A percentile compares a stretch with the other conserved stretches of the same genome.
Evolutionary conservation across 2,329 filamentous ascomycete species (phyloP).

Genomic region (Sporothrix sp.): DNA sequence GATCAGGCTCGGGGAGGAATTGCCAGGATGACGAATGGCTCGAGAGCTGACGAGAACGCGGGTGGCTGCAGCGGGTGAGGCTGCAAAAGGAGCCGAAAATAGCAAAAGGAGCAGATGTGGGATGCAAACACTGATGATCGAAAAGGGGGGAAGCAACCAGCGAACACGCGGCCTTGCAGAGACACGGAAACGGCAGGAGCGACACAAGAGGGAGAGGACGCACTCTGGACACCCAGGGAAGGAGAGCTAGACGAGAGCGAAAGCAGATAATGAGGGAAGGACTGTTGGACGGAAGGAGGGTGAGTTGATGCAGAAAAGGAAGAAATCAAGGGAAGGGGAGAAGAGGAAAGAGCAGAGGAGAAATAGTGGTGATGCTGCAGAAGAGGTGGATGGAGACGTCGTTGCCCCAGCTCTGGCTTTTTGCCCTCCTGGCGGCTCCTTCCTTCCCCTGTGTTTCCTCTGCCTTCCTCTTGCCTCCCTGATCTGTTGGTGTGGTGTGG

Average conservation of each 20-base stretch:
- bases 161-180: constrained; percentile 1
- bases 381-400: constrained; percentile 13
- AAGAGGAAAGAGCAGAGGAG: constrained; percentile 9
- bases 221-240: constrained; percentile 1
- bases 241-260: constrained; percentile 2
- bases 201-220: background rate
- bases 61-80: background rate
- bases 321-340: constrained; percentile 1
- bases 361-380: constrained; percentile 13
- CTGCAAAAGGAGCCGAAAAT: background rate
- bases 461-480: background rate
- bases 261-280: background rate
- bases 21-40: too few relatives aligned
- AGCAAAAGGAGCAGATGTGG: background rate
- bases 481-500: background rate
- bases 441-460: background rate
- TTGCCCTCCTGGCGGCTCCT: constrained; percentile 1
- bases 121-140: background rate
- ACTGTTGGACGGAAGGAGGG: background rate
- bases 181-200: constrained; percentile 1
- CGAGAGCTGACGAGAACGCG: background rate
- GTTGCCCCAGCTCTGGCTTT: constrained; percentile 15
- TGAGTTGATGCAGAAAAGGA: constrained; percentile 1
- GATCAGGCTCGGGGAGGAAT: background rate
- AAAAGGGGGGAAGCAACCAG: background rate